Evolutionary conservation across 768 basidiomycete species (phyloP), one percentile per base, ranked within the genome.

Genomic region (Leccinum boreale): DNA sequence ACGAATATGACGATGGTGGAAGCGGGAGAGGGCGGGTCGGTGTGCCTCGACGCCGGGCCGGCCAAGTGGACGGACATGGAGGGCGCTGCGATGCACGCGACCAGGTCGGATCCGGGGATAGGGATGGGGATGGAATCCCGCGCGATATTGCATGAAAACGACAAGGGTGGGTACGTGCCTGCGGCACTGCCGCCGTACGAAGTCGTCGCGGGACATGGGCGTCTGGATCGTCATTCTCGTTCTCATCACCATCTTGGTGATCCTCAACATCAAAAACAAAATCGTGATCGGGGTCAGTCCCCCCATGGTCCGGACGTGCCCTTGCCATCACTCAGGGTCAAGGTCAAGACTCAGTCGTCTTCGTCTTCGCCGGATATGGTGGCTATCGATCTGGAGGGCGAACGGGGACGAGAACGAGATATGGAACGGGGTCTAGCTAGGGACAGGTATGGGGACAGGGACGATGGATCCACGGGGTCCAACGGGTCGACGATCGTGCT

Each of bases 401-500:
- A 10, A 4, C 42, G 42, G 10, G 10, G 42, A 44, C n/a, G 4
- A 4, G 5, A 21, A 0, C n/a, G n/a, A 42, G n/a, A 42, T 19
- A 4, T 19, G 17, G 9, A n/a, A 19, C n/a, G 39, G 39, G n/a
- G 11, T 11, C 5, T 5, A 44, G 4, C 0, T 4, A 19, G 42
- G n/a, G 9, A 42, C 39, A 11, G 10, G 9, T 17, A 2, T 42
- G 39, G 35, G 7, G 35, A 36, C 35, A 6, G n/a, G n/a, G 42
- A 44, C 42, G n/a, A 44, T 12, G 42, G 19, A 12, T 44, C 42
- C 10, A 44, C 3, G 10, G 19, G 19, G 9, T 19, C 19, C 19
- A 44, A 44, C 10, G 42, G 42, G 19, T 21, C 42, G 42, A 11
- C 61, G 29, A 1, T 64, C 42, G 50, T 50, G 23, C 23, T 71